Evolutionary conservation across 169 alveolate species (phyloP), one percentile per base, ranked within the genome.

Genomic region (Plasmodium sp.): DNA sequence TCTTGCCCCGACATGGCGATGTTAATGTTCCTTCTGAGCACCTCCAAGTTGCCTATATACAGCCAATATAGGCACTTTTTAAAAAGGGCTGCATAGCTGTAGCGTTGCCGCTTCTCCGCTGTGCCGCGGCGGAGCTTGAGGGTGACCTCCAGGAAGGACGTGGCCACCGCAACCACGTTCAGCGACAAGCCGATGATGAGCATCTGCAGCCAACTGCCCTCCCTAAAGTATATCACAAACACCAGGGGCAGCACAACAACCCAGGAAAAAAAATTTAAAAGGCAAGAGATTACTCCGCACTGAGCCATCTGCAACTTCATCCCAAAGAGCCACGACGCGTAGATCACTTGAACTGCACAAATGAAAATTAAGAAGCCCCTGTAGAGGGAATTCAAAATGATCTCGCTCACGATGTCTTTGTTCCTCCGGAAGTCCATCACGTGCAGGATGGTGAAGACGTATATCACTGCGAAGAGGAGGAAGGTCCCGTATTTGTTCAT

Each of bases 31-130:
- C 41, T 88, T 79, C 94, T 22, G 33, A 88, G 81, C 10, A 88
- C 82, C 41, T 88, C 94, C 48, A 88, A 27, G 18, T 88, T 88
- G 5, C 94, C 94, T 22, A 88, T 58, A 51, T 88, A 88, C 41
- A 88, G 71, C 94, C 94, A 88, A 72, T 88, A 88, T 14, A 88
- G 51, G 72, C 94, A 88, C 80, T 88, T 88, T 88, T 73, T 88
- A 22, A 88, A 88, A 79, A 88, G 67, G 41, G n/a, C 7, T 12
- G 45, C 1, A 4, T 88, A 79, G 39, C 51, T 81, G 58, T 54
- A 77, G 6, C 22, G 77, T 2, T 18, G 77, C 3, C 18, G 1
- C 14, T 18, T 62, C 18, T 62, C 36, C 4, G 34, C 31, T 0
- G 34, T 62, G 75, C 34, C 12, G 16, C 33, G 27, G 56, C 83